These are phyloP conservation scores for Trichaptum fuscoviolaceum DNA, from an alignment of 768 basidiomycete species.

Conservation along the genomic window DNA sequence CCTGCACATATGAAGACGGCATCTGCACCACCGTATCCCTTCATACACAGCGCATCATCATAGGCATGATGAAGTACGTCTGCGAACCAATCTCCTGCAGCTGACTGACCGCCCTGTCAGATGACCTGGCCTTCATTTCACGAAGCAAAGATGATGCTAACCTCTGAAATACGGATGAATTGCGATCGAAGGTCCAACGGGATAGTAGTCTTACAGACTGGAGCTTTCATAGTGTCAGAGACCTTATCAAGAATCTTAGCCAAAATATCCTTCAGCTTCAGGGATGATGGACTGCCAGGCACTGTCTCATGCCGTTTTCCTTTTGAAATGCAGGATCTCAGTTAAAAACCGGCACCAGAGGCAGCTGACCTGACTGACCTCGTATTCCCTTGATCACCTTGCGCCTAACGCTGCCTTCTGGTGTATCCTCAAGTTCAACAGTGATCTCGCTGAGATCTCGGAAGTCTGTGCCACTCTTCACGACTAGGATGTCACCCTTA, in stretches of 20 bases:
- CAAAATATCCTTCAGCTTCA: conserved; percentile 52
- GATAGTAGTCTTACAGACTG: conserved; percentile 66
- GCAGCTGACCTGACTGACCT: conserved; percentile 36
- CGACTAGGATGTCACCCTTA: conserved; percentile 59
- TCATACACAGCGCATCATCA: conserved; percentile 58
- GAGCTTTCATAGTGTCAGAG: conserved; percentile 61
- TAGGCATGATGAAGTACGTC: conserved; percentile 82
- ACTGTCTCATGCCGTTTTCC: conserved; percentile 64
- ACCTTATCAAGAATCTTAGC: conserved; percentile 63
- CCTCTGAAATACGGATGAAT: conserved; percentile 71
- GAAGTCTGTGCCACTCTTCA: conserved; percentile 91
- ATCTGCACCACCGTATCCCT: conserved; percentile 63
- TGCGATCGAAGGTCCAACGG: conserved; percentile 70
- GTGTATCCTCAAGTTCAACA: conserved; percentile 55
- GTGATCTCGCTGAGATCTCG: conserved; percentile 75
- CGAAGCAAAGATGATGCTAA: conserved; percentile 20
- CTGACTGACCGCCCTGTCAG: conserved; percentile 40
- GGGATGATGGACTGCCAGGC: conserved; percentile 53
- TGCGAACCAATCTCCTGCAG: conserved; percentile 77
- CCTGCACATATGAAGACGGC: conserved; percentile 81
- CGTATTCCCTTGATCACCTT: conserved; percentile 58
- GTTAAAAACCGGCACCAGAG: neutral
- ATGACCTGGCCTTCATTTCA: conserved; percentile 1
- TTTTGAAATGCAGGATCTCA: conserved; percentile 20
- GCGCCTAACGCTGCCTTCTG: conserved; percentile 56